These are phyloP conservation scores for Lasiodiplodia sp. DNA, from an alignment of 2,329 filamentous ascomycete species.

Conservation along the genomic window DNA sequence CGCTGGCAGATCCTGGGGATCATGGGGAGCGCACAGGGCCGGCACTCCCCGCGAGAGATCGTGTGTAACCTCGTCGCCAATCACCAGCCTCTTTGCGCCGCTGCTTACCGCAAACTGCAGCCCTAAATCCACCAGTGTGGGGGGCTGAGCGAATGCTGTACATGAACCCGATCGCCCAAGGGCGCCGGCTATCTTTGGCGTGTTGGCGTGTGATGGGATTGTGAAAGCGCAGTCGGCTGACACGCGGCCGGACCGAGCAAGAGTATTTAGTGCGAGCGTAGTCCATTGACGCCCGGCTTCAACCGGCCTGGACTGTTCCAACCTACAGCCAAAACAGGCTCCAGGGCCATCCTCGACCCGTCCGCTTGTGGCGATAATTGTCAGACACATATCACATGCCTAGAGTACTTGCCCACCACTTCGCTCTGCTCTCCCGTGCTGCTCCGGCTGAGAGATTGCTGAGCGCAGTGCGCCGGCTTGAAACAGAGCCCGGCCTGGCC, in stretches of 20 bases:
- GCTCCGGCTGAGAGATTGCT: not conserved
- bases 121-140: conserved; percentile 14
- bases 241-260: conserved; percentile 20
- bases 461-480: not conserved
- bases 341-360: not conserved
- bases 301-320: conserved; percentile 15
- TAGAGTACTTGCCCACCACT: conserved; percentile 21
- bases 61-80: conserved; percentile 12
- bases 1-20: conserved; percentile 25
- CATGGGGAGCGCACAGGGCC: conserved; percentile 9
- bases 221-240: conserved; percentile 26
- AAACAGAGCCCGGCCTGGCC: conserved; percentile 5
- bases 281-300: conserved; percentile 1
- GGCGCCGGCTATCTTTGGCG: not conserved
- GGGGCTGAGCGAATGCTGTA: conserved; percentile 10
- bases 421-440: conserved; percentile 7
- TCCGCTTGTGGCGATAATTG: conserved; percentile 7
- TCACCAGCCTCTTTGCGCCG: not conserved
- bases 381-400: conserved; percentile 26
- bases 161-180: not conserved
- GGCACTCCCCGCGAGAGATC: conserved; percentile 19
- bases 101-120: conserved; percentile 12
- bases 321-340: not conserved
- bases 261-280: conserved; percentile 24
- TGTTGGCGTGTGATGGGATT: conserved; percentile 21